phyloP scores from a whole-genome alignment of 768 basidiomycete species.

The Pleurotus sapidus region DNA sequence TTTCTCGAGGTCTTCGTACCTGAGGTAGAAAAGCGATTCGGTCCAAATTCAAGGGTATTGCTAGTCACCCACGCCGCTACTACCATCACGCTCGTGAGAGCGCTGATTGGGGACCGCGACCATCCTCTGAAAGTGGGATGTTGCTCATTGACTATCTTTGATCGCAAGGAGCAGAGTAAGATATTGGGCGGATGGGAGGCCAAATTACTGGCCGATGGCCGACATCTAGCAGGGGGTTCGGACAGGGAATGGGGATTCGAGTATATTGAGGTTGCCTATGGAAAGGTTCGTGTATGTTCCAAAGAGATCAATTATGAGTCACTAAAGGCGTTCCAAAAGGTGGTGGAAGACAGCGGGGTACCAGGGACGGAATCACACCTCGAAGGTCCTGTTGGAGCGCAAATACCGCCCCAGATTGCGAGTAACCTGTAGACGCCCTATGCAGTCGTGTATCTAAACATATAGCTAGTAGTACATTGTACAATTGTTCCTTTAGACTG shows the following conservation, averaged over 20 bases:
- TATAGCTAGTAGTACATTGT: not conserved
- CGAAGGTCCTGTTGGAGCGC: constrained; percentile 57
- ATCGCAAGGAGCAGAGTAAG: constrained; percentile 22
- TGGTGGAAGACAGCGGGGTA: constrained; percentile 66
- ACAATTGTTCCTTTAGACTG: not conserved
- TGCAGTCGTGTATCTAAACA: not conserved
- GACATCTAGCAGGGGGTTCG: constrained; percentile 55
- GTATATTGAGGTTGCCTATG: constrained; percentile 58
- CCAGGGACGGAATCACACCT: constrained; percentile 62
- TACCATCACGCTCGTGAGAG: constrained; percentile 60
- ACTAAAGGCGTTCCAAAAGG: constrained; percentile 32
- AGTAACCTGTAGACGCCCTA: constrained; percentile 32
- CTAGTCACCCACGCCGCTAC: constrained; percentile 78
- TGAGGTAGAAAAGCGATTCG: constrained; percentile 40
- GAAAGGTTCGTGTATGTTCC: constrained; percentile 43
- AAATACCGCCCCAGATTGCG: constrained; percentile 26
- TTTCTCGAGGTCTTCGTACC: constrained; percentile 51
- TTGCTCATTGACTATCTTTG: constrained; percentile 64
- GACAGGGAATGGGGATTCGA: constrained; percentile 82
- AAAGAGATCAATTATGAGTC: not conserved
- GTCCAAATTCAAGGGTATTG: constrained; percentile 49
- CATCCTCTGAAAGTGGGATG: constrained; percentile 68
- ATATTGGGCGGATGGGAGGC: constrained; percentile 46
- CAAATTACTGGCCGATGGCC: constrained; percentile 47
- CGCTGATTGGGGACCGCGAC: constrained; percentile 49